Evolutionary conservation across 352 stramenopile species (phyloP).

Genomic region (Pythium vanterpoolii): DNA sequence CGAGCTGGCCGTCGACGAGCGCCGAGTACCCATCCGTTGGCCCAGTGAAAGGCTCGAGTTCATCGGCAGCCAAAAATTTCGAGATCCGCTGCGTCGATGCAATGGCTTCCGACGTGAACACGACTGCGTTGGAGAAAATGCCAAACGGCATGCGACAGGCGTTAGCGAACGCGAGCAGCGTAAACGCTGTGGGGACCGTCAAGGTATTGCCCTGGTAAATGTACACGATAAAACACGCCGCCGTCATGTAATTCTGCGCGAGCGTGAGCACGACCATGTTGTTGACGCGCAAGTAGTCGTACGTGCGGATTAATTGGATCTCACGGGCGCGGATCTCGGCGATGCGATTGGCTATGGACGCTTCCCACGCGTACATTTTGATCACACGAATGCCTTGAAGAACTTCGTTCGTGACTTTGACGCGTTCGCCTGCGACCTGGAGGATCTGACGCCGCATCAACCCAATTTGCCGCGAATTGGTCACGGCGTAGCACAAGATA

Average conservation of each 20-base stretch:
- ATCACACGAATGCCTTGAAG: conserved; percentile 88
- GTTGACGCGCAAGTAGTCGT: conserved; percentile 13
- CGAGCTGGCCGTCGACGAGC: conserved; percentile 4
- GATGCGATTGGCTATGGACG: conserved; percentile 34
- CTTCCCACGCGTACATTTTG: conserved; percentile 89
- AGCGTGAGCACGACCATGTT: conserved; percentile 16
- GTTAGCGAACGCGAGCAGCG: conserved; percentile 31
- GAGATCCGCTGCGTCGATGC: conserved; percentile 14
- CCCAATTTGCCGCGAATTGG: conserved; percentile 32
- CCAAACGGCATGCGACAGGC: conserved; percentile 30
- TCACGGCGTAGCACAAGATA: conserved; percentile 31
- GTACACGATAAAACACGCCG: conserved; percentile 15
- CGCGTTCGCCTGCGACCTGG: conserved; percentile 52
- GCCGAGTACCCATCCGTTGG: not conserved
- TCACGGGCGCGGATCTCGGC: conserved; percentile 40
- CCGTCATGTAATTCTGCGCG: conserved; percentile 10
- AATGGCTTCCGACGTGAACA: conserved; percentile 28
- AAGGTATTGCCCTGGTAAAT: conserved; percentile 12
- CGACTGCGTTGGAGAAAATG: conserved; percentile 33
- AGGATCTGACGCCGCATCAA: conserved; percentile 34
- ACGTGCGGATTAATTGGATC: conserved; percentile 19
- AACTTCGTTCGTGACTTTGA: conserved; percentile 94
- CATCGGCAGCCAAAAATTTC: conserved; percentile 27
- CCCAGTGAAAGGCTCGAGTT: conserved; percentile 20
- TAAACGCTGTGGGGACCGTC: conserved; percentile 23